phyloP scores from a whole-genome alignment of 495 filamentous ascomycete genomes.

The Amorphotheca resinae region DNA sequence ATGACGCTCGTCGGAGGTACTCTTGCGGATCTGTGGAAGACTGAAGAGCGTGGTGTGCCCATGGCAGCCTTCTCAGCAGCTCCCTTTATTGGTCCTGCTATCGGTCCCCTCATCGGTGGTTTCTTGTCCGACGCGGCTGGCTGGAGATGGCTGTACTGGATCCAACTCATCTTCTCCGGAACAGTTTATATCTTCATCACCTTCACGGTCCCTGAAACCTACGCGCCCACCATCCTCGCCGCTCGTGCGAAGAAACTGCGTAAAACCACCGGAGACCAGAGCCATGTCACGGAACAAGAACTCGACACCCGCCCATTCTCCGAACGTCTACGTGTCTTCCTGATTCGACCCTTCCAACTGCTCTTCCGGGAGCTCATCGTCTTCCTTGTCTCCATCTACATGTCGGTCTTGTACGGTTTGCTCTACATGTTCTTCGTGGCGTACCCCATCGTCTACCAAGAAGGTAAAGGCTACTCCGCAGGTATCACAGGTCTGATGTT shows the following conservation, averaged over 20 bases:
- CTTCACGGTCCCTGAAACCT: constrained; percentile 74
- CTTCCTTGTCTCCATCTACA: constrained; percentile 54
- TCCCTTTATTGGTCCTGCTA: constrained; percentile 58
- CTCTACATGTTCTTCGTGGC: constrained; percentile 59
- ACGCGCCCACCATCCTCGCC: constrained; percentile 58
- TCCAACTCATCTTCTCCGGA: constrained; percentile 58
- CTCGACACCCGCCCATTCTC: constrained; percentile 52
- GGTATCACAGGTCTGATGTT: constrained; percentile 72
- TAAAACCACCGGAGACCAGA: constrained; percentile 47
- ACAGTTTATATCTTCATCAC: constrained; percentile 57
- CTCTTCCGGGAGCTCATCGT: constrained; percentile 72
- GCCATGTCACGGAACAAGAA: constrained; percentile 61
- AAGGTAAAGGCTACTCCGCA: constrained; percentile 59
- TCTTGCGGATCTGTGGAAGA: constrained; percentile 67
- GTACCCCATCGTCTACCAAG: constrained; percentile 68
- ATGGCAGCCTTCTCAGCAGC: constrained; percentile 81
- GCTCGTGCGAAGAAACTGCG: constrained; percentile 53
- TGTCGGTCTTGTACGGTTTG: constrained; percentile 42
- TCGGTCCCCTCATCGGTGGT: constrained; percentile 63
- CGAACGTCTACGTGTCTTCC: constrained; percentile 51
- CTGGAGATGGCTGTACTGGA: constrained; percentile 83
- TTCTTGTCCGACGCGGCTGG: constrained; percentile 54
- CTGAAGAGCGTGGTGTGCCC: constrained; percentile 70
- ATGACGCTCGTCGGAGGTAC: constrained; percentile 78
- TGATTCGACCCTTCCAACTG: constrained; percentile 68